Evolutionary conservation across 106 monocot genomes (phyloP), one percentile per base, ranked within the genome.

Genomic region (Dendrobium chrysotoxum): DNA sequence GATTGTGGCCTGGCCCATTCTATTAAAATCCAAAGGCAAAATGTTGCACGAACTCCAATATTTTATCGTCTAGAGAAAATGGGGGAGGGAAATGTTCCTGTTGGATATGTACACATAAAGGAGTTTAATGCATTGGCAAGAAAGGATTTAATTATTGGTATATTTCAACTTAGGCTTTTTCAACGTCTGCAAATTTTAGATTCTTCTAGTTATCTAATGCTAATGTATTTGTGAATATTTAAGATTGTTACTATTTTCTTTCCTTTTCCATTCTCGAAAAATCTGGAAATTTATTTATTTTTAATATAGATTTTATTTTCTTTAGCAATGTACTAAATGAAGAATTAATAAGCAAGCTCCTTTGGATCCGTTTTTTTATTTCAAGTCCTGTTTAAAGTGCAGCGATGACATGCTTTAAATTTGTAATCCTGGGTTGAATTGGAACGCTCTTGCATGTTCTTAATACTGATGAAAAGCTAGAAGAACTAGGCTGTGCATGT

Each of bases 101-200:
- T 92, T 84, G 97, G 97, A 76, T 98, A 98, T 81, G 81, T 98
- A 81, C 92, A 86, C 44, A 86, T 98, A 72, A 98, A 94, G 81
- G 97, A 98, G 72, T 98, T 98, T 84, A 98, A 98, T 92, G 94
- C 97, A 77, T 84, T 92, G 84, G 97, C 97, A 41, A 94, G 77
- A 80, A 98, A 94, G 81, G 97, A 98, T 84, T 83, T 98, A 79
- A 82, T 95, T 53, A 98, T 75, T 78, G 97, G 97, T 95, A 88
- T 64, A 28, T 68, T 58, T 72, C 16, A 41, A n/a, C 39, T 68
- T 68, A 72, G 39, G 26, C 12, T 25, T 64, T 76, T 40, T 42
- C 25, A 45, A 71, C 28, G 15, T 50, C 28, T 50, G 67, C 25
- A 77, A 76, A 50, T 25, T 64, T 64, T 26, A 26, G 26, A 26